Percentiles rank a stretch among this genome's conserved stretches.
Conservation (phyloP, 2,329 filamentous ascomycete genomes). For the Penicillium vulpinum region DNA sequence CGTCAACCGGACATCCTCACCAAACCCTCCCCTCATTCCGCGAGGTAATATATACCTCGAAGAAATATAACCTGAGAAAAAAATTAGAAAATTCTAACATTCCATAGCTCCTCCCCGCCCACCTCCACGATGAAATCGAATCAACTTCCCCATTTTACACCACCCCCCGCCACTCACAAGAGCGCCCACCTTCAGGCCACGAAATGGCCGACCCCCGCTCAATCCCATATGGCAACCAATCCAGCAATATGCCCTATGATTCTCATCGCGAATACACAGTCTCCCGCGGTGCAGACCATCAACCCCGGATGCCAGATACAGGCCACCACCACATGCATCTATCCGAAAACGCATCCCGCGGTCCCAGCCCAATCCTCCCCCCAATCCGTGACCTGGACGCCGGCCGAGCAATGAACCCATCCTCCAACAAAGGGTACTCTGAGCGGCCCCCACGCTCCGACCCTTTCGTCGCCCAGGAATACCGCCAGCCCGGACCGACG, state of each 20-base stretch:
- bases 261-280: slow-evolving; percentile 30
- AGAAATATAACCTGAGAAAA: neutral
- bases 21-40: slow-evolving; percentile 42
- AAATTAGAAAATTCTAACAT: slow-evolving; percentile 11
- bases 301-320: slow-evolving; percentile 22
- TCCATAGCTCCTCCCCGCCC: slow-evolving; percentile 39
- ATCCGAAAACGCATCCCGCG: slow-evolving; percentile 29
- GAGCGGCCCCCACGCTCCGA: slow-evolving; percentile 32
- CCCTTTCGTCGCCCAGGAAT: slow-evolving; percentile 27
- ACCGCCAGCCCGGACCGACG: slow-evolving; percentile 20
- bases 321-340: slow-evolving; percentile 21
- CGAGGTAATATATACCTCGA: slow-evolving; percentile 31
- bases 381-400: slow-evolving; percentile 40
- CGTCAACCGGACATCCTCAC: slow-evolving; percentile 29
- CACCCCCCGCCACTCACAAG: slow-evolving; percentile 31
- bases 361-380: slow-evolving; percentile 40
- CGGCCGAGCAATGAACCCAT: slow-evolving; percentile 25
- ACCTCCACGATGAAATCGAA: slow-evolving; percentile 46
- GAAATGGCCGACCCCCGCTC: slow-evolving; percentile 34
- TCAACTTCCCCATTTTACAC: slow-evolving; percentile 36
- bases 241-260: slow-evolving; percentile 25
- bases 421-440: slow-evolving; percentile 22
- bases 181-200: slow-evolving; percentile 31
- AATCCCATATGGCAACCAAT: slow-evolving; percentile 22
- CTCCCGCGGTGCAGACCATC: slow-evolving; percentile 16